phyloP scores from a whole-genome alignment of 768 basidiomycete genomes.

The Boletellus ananiceps region DNA sequence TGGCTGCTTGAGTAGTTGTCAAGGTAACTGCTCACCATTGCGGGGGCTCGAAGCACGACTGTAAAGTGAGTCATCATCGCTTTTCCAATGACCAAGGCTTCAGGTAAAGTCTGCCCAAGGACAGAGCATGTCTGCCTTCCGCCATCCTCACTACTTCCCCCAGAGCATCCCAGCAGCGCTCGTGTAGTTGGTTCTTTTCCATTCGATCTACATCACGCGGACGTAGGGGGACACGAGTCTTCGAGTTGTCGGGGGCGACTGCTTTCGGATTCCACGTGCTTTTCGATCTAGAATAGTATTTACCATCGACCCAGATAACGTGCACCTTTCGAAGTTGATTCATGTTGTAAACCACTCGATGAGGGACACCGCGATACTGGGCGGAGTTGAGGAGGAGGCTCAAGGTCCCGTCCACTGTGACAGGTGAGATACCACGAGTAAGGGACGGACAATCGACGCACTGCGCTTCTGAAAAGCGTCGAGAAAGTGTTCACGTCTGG shows the following conservation, averaged over 20 bases:
- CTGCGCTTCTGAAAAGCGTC: conserved; percentile 53
- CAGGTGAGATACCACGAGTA: conserved; percentile 9
- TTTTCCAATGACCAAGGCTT: conserved; percentile 23
- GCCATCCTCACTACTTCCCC: conserved; percentile 55
- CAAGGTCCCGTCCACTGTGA: conserved; percentile 64
- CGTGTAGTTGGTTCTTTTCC: conserved; percentile 29
- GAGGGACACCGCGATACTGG: conserved; percentile 56
- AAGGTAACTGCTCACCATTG: conserved; percentile 8
- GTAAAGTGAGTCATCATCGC: neutral
- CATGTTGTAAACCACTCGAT: conserved; percentile 53
- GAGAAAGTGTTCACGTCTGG: conserved; percentile 40
- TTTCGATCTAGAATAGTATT: conserved; percentile 19
- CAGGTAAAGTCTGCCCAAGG: conserved; percentile 43
- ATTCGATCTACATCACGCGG: conserved; percentile 18
- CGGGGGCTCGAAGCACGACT: neutral
- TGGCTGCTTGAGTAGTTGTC: neutral
- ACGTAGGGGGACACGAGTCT: conserved; percentile 7
- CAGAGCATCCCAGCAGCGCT: conserved; percentile 42
- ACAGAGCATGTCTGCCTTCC: conserved; percentile 48
- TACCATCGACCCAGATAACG: conserved; percentile 23
- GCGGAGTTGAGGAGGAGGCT: conserved; percentile 58
- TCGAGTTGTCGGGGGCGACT: conserved; percentile 21
- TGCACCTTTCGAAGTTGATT: conserved; percentile 29
- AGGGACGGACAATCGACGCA: conserved; percentile 23
- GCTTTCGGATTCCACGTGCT: conserved; percentile 39